Evolutionary conservation across 2,329 filamentous ascomycete species (phyloP).

Genomic region (Laburnicola sp.): DNA sequence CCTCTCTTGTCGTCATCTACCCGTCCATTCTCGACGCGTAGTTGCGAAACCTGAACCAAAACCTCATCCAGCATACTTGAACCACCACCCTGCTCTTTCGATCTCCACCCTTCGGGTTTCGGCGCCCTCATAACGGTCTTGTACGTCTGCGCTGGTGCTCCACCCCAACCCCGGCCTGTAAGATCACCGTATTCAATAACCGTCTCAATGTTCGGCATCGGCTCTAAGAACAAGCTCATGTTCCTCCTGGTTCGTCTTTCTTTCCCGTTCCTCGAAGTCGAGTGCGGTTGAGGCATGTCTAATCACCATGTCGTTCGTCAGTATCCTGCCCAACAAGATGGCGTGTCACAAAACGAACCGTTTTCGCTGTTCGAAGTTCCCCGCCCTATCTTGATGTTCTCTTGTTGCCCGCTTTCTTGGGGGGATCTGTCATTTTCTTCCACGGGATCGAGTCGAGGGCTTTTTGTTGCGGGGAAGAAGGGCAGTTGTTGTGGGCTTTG

Average conservation of each 20-base stretch:
- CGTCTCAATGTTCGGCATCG: constrained; percentile 22
- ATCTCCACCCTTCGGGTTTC: no score
- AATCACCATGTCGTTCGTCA: constrained; percentile 5
- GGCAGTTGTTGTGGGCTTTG: constrained; percentile 21
- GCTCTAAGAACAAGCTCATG: constrained; percentile 5
- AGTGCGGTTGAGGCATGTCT: constrained; percentile 1
- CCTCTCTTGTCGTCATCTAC: no score
- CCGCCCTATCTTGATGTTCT: not conserved
- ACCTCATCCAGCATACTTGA: not conserved
- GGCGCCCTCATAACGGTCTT: constrained; percentile 15
- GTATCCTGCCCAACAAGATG: not conserved
- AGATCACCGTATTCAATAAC: constrained; percentile 21
- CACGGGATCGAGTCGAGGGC: constrained; percentile 20
- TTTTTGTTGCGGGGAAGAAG: constrained; percentile 16
- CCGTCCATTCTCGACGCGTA: no score
- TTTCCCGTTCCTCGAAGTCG: no score
- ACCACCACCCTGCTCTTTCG: no score
- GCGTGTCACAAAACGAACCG: constrained; percentile 1
- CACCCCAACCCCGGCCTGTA: no score
- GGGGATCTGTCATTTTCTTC: constrained; percentile 7
- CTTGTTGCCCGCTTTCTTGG: not conserved
- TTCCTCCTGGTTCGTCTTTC: not conserved
- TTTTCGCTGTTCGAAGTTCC: not conserved
- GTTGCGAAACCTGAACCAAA: not conserved
- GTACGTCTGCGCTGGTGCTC: constrained; percentile 16